Evolutionary conservation across 352 stramenopile species (phyloP).

Genomic region (Phytopythium vexans): DNA sequence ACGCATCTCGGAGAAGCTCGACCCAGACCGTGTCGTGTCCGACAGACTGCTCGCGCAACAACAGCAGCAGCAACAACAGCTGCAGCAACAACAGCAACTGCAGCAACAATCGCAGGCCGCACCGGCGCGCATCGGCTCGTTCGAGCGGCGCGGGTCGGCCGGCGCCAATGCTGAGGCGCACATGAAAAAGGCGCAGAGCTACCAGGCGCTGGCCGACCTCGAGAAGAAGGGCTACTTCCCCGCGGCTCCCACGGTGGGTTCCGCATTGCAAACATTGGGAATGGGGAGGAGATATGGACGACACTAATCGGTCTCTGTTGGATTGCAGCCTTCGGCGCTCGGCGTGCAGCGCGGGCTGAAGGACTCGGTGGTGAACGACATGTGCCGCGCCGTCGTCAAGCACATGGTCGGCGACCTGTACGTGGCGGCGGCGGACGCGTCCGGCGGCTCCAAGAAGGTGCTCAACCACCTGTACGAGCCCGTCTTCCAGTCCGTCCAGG

Average conservation of each 20-base stretch:
- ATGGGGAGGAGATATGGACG: neutral
- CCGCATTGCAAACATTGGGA: no score
- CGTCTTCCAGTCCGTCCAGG: conserved; percentile 79
- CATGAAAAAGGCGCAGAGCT: conserved; percentile 79
- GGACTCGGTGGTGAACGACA: conserved; percentile 86
- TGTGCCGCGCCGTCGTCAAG: conserved; percentile 85
- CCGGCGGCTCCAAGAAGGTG: conserved; percentile 70
- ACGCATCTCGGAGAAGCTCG: conserved; percentile 65
- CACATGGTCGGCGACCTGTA: conserved; percentile 89
- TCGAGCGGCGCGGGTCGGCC: conserved; percentile 30
- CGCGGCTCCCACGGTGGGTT: conserved; percentile 47
- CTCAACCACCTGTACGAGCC: conserved; percentile 85
- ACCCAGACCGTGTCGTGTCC: conserved; percentile 30
- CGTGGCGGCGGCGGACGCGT: conserved; percentile 54
- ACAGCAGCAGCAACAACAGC: conserved; percentile 37
- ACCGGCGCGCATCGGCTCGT: conserved; percentile 47
- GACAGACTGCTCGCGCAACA: conserved; percentile 44
- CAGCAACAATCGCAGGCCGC: neutral
- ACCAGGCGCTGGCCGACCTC: conserved; percentile 75
- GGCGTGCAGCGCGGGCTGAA: conserved; percentile 82
- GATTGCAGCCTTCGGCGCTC: conserved; percentile 49
- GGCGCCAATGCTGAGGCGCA: conserved; percentile 18
- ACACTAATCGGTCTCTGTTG: neutral
- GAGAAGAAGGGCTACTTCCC: conserved; percentile 86
- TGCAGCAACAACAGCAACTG: conserved; percentile 65